Conservation (phyloP, 2,329 filamentous ascomycete species). For the Endocalyx cinctus region DNA sequence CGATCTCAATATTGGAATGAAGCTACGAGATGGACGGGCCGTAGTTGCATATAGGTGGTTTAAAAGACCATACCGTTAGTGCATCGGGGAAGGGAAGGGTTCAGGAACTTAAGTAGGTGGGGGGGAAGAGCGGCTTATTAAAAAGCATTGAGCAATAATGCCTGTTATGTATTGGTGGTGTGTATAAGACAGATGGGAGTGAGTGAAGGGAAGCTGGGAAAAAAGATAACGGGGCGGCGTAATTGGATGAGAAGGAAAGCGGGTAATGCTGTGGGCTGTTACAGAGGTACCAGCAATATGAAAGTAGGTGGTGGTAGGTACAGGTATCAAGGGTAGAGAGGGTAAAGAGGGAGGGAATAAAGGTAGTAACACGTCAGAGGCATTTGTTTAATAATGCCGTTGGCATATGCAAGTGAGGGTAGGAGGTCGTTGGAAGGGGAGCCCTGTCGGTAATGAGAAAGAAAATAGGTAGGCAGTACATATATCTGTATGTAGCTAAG, state of each 20-base stretch:
- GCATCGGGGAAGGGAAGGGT: conserved; percentile 40
- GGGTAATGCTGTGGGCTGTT: conserved; percentile 26
- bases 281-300: conserved; percentile 26
- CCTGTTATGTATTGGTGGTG: conserved; percentile 14
- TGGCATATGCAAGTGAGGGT: conserved; percentile 21
- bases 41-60: conserved; percentile 28
- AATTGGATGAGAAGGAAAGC: conserved; percentile 16
- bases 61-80: conserved; percentile 30
- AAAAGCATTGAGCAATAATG: conserved; percentile 16
- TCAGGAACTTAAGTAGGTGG: conserved; percentile 39
- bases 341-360: too few species aligned
- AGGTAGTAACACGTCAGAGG: conserved; percentile 31
- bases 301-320: conserved; percentile 23
- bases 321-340: conserved; percentile 21
- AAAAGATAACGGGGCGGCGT: conserved; percentile 13
- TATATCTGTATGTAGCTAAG: too few species aligned
- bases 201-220: conserved; percentile 22
- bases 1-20: too few species aligned
- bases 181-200: conserved; percentile 21
- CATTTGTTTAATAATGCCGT: conserved; percentile 25
- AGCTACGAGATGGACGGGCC: conserved; percentile 21
- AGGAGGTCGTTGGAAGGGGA: conserved; percentile 23
- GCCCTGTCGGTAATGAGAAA: conserved; percentile 9
- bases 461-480: conserved; percentile 1
- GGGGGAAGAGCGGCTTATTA: conserved; percentile 29